Conservation (phyloP, 768 basidiomycete species). For the Cubamyces sp. region DNA sequence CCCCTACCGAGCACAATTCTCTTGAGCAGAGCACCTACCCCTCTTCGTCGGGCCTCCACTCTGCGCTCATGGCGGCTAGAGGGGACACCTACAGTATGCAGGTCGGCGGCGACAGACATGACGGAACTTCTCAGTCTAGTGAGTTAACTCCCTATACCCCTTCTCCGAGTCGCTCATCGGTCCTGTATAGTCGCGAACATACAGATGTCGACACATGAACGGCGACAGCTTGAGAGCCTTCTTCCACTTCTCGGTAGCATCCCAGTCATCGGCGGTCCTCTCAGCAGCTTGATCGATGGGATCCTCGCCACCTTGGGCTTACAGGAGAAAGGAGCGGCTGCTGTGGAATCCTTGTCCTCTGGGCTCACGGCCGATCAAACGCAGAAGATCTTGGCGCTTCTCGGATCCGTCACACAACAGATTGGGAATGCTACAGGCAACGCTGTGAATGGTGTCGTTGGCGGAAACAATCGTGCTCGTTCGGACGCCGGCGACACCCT, state of each 20-base stretch:
- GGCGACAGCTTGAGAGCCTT: slow-evolving; percentile 2
- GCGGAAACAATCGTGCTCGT: not conserved
- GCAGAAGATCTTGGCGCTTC: not conserved
- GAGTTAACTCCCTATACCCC: not conserved
- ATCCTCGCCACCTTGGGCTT: not conserved
- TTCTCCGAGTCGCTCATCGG: not conserved
- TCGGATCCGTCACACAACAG: not conserved
- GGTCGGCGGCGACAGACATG: not conserved
- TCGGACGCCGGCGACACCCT: not conserved
- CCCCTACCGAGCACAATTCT: slow-evolving; percentile 29
- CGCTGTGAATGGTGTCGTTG: not conserved
- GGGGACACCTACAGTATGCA: not conserved
- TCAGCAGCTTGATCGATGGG: not conserved
- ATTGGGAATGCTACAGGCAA: not conserved
- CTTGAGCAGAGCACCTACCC: slow-evolving; percentile 5
- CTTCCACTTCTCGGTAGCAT: not conserved
- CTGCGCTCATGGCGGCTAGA: slow-evolving; percentile 3
- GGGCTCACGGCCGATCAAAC: not conserved
- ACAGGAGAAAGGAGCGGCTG: not conserved
- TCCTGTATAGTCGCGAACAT: not conserved
- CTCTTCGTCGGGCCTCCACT: slow-evolving; percentile 15
- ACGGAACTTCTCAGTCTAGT: not conserved
- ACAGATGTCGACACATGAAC: not conserved
- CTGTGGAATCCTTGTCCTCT: not conserved
- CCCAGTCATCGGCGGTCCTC: not conserved